Evolutionary conservation across 2,329 filamentous ascomycete species (phyloP).

Genomic region (Nannizzia gypsea): DNA sequence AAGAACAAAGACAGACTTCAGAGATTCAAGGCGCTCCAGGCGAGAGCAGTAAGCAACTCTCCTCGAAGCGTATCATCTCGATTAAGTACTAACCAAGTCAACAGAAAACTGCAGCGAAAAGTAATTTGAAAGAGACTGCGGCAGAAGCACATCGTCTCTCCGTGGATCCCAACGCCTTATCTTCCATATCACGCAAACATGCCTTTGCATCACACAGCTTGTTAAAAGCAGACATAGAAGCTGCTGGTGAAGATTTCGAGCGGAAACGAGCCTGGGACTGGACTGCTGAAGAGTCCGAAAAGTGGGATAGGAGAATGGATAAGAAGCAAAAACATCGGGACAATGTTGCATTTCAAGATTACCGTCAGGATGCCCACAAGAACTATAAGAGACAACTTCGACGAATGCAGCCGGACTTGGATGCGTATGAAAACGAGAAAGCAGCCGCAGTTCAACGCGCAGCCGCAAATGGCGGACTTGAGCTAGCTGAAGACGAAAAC

Average conservation of each 20-base stretch:
- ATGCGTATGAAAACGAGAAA: slow-evolving; percentile 79
- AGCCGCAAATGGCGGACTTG: slow-evolving; percentile 69
- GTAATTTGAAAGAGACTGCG: slow-evolving; percentile 71
- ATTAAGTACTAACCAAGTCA: not conserved
- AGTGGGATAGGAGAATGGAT: slow-evolving; percentile 80
- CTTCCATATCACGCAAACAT: slow-evolving; percentile 69
- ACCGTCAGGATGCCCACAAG: slow-evolving; percentile 75
- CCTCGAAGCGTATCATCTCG: slow-evolving; percentile 19
- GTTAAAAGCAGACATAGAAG: slow-evolving; percentile 80
- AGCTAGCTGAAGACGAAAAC: slow-evolving; percentile 90
- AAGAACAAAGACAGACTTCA: slow-evolving; percentile 54
- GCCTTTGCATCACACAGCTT: slow-evolving; percentile 86
- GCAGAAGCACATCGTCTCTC: slow-evolving; percentile 69
- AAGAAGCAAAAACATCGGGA: slow-evolving; percentile 74
- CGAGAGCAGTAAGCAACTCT: slow-evolving; percentile 47
- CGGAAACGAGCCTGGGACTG: slow-evolving; percentile 98
- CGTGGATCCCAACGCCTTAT: slow-evolving; percentile 64
- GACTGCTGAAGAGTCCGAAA: slow-evolving; percentile 87
- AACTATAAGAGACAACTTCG: slow-evolving; percentile 85
- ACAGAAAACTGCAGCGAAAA: slow-evolving; percentile 32
- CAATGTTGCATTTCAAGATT: slow-evolving; percentile 82
- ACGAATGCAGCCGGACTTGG: slow-evolving; percentile 63
- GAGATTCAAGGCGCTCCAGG: slow-evolving; percentile 77
- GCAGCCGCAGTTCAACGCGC: slow-evolving; percentile 73
- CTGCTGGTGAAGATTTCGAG: slow-evolving; percentile 82